Percentiles rank a stretch among this genome's conserved stretches.
phyloP scores from a whole-genome alignment of 75 land plant species.

The Gnetum montanum region DNA sequence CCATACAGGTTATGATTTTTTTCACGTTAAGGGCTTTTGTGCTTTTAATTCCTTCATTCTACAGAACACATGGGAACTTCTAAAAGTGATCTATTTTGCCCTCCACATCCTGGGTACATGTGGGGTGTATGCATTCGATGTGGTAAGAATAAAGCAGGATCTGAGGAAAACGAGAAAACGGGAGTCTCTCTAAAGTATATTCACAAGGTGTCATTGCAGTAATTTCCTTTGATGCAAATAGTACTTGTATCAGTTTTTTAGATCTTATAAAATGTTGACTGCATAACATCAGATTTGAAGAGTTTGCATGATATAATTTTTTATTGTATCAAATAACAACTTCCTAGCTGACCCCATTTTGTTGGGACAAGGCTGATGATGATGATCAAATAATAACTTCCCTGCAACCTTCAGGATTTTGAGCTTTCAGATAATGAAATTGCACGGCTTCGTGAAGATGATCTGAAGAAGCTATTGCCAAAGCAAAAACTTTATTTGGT shows the following conservation, averaged over 20 bases:
- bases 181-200: conserved; percentile 73
- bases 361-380: no score
- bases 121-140: conserved; percentile 62
- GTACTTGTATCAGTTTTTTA: neutral
- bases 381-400: no score
- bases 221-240: neutral
- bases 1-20: neutral
- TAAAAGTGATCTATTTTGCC: conserved; percentile 17
- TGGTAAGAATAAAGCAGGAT: conserved; percentile 34
- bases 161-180: conserved; percentile 29
- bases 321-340: no score
- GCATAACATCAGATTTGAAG: neutral
- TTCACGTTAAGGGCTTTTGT: neutral
- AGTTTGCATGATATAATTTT: no score
- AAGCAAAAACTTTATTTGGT: conserved; percentile 59
- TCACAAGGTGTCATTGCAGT: conserved; percentile 49
- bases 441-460: conserved; percentile 43
- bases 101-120: conserved; percentile 71
- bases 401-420: conserved; percentile 63
- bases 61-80: neutral
- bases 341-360: no score
- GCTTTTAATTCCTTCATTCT: conserved; percentile 1
- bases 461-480: conserved; percentile 45
- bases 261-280: neutral
- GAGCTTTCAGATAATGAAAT: conserved; percentile 55